Evolutionary conservation across 257 asterid species (phyloP).

Genomic region (Ligustrum vulgare): DNA sequence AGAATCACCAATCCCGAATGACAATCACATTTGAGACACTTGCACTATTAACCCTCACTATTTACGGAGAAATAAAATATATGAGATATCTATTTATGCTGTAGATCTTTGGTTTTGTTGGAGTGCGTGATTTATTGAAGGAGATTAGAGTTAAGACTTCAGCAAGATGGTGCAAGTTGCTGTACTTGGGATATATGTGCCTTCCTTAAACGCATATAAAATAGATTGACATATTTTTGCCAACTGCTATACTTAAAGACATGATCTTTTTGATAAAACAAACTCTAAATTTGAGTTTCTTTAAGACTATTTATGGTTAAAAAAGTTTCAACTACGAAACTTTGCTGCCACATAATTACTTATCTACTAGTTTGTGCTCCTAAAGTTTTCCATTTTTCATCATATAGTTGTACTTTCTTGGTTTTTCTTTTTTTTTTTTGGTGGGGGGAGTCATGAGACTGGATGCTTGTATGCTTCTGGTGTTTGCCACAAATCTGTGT

Average conservation of each 20-base stretch:
- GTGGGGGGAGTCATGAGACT: not conserved
- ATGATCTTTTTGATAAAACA: not conserved
- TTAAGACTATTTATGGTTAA: not conserved
- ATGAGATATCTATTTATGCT: not conserved
- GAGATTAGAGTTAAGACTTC: not conserved
- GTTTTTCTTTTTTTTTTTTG: not conserved
- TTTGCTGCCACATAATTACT: not conserved
- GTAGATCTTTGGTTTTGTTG: not conserved
- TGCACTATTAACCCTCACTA: not conserved
- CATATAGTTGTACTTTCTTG: not conserved
- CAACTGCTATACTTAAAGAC: not conserved
- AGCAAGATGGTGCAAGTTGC: not conserved
- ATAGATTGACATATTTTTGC: constrained; percentile 2
- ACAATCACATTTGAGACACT: not conserved
- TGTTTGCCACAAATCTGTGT: not conserved
- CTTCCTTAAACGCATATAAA: constrained; percentile 4
- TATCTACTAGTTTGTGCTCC: too few relatives aligned
- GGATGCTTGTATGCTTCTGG: not conserved
- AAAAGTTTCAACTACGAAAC: constrained; percentile 5
- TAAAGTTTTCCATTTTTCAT: too few relatives aligned
- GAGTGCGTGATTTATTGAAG: not conserved
- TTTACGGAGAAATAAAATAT: not conserved
- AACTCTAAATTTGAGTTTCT: constrained; percentile 1
- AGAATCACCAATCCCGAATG: not conserved
- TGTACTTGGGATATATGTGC: not conserved